Conservation (phyloP, 768 basidiomycete genomes). For the Leccinum variicolor region DNA sequence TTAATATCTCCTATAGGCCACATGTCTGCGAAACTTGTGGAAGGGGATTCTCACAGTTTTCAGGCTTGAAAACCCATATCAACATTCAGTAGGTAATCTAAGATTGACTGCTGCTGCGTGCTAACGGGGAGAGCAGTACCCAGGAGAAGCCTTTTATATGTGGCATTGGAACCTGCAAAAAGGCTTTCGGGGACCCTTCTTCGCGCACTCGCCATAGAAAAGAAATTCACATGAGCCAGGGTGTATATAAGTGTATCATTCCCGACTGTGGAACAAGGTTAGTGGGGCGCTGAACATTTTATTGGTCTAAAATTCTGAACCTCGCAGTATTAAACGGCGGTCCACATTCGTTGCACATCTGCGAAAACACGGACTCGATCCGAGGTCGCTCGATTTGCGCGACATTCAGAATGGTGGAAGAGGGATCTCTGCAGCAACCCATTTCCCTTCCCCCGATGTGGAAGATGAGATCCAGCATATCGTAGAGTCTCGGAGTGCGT, state of each 20-base stretch:
- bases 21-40: slow-evolving; percentile 49
- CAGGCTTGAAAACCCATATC: slow-evolving; percentile 58
- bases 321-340: slow-evolving; percentile 51
- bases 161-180: slow-evolving; percentile 41
- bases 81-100: slow-evolving; percentile 59
- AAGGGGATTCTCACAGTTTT: slow-evolving; percentile 56
- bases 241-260: slow-evolving; percentile 45
- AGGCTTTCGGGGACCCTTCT: slow-evolving; percentile 66
- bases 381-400: slow-evolving; percentile 14
- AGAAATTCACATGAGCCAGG: slow-evolving; percentile 48
- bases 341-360: slow-evolving; percentile 57
- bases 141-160: slow-evolving; percentile 52
- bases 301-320: neutral
- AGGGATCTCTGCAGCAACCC: slow-evolving; percentile 13
- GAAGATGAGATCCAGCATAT: neutral
- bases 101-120: neutral
- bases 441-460: slow-evolving; percentile 1
- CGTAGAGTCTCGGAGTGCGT: slow-evolving; percentile 5
- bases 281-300: slow-evolving; percentile 1
- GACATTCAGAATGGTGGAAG: slow-evolving; percentile 17
- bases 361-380: slow-evolving; percentile 42
- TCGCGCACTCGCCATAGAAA: slow-evolving; percentile 63
- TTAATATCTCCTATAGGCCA: slow-evolving; percentile 37
- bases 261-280: slow-evolving; percentile 48
- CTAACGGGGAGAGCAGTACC: slow-evolving; percentile 37